phyloP scores from a whole-genome alignment of 495 filamentous ascomycete species.

The Hypoxylon intermedium region DNA sequence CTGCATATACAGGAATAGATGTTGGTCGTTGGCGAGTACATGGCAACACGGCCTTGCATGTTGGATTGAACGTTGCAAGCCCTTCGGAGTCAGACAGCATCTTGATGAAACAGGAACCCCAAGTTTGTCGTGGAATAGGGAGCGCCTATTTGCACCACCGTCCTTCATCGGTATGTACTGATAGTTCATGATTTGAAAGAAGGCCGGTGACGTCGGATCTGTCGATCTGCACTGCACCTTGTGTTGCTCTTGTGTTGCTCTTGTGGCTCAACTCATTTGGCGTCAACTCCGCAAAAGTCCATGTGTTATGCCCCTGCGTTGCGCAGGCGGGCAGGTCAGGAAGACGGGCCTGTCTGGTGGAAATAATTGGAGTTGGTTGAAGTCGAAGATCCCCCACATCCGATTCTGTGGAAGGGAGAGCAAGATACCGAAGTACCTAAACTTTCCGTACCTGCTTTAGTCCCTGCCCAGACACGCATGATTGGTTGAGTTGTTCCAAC shows the following conservation, averaged over 20 bases:
- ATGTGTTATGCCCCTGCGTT: constrained; percentile 15
- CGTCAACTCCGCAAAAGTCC: constrained; percentile 12
- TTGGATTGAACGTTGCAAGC: neutral
- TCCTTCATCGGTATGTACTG: neutral
- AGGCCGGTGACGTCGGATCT: constrained; percentile 18
- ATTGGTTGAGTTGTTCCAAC: constrained; percentile 7
- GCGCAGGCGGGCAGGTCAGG: neutral
- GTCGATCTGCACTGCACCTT: constrained; percentile 4
- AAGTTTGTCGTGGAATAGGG: too few relatives aligned
- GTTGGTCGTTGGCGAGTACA: neutral
- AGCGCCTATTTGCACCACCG: too few relatives aligned
- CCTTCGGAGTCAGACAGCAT: too few relatives aligned
- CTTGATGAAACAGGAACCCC: too few relatives aligned
- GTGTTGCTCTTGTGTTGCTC: constrained; percentile 8
- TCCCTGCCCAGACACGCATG: neutral
- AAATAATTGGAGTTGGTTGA: constrained; percentile 1
- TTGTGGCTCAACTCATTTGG: constrained; percentile 13
- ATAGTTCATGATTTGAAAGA: constrained; percentile 5
- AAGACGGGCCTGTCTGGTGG: neutral
- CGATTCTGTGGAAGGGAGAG: neutral
- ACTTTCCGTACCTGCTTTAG: neutral
- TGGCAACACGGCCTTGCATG: neutral
- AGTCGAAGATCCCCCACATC: neutral
- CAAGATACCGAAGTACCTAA: neutral
- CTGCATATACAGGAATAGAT: constrained; percentile 3